Evolutionary conservation across 23 red algal species (phyloP).

Genomic region (Rhodosorus marinus): DNA sequence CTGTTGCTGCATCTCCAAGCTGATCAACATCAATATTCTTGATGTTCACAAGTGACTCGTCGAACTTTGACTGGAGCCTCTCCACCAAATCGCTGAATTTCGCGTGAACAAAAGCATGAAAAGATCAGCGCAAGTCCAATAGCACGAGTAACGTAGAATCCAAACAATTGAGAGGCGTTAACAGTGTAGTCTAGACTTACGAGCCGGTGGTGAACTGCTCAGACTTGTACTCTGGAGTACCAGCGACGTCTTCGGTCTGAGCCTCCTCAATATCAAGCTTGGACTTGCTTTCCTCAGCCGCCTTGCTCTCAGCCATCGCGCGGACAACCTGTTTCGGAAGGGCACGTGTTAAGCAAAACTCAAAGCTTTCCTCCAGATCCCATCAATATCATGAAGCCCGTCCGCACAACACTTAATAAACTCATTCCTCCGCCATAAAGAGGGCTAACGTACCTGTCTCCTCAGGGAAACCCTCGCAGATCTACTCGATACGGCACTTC

Average conservation of each 20-base stretch:
- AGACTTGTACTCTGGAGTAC: background rate
- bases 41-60: conserved; percentile 21
- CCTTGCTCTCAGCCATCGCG: too few species aligned
- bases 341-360: too few species aligned
- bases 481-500: too few species aligned
- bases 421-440: too few species aligned
- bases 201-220: background rate
- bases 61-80: background rate
- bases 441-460: too few species aligned
- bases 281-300: background rate
- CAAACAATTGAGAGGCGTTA: background rate
- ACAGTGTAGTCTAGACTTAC: background rate
- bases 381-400: too few species aligned
- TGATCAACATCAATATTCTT: conserved; percentile 30
- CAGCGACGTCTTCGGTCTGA: background rate
- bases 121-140: background rate
- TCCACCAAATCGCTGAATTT: conserved; percentile 18
- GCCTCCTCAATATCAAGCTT: background rate
- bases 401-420: too few species aligned
- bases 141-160: background rate
- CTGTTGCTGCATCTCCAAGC: conserved; percentile 22
- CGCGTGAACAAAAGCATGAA: background rate
- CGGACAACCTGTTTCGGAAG: too few species aligned
- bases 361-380: too few species aligned
- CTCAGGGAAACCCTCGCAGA: too few species aligned